phyloP scores from a whole-genome alignment of 768 basidiomycete species.

The Serendipita sp. region DNA sequence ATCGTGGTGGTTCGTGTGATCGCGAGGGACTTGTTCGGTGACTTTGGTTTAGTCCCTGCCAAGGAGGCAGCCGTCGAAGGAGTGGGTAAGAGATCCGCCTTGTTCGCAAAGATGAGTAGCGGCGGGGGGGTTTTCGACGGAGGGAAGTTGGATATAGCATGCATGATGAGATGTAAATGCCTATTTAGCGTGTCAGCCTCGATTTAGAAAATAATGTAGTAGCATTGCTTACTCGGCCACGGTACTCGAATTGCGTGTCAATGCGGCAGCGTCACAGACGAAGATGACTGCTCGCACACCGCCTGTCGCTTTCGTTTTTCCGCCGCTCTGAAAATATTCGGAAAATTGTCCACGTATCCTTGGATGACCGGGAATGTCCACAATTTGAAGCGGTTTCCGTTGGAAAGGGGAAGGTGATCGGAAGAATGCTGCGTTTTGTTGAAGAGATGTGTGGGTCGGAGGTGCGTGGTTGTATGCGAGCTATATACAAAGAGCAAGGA shows the following conservation, averaged over 20 bases:
- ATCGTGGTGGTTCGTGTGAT: conserved; percentile 57
- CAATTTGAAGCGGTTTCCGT: conserved; percentile 31
- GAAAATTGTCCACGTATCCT: conserved; percentile 58
- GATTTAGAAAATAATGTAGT: conserved; percentile 6
- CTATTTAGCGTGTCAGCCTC: conserved; percentile 25
- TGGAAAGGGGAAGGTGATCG: conserved; percentile 26
- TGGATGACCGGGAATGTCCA: conserved; percentile 79
- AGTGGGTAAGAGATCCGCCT: conserved; percentile 49
- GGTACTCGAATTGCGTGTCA: conserved; percentile 56
- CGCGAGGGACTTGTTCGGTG: conserved; percentile 32
- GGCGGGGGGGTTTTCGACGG: conserved; percentile 48
- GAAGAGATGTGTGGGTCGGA: conserved; percentile 63
- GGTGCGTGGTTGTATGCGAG: conserved; percentile 47
- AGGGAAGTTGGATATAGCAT: conserved; percentile 54
- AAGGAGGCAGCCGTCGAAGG: conserved; percentile 23
- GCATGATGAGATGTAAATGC: conserved; percentile 56
- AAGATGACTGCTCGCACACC: conserved; percentile 51
- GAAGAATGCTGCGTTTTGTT: conserved; percentile 44
- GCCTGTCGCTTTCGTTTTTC: background rate
- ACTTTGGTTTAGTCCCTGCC: conserved; percentile 17
- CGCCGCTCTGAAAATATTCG: conserved; percentile 37
- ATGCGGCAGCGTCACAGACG: conserved; percentile 62
- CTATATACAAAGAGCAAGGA: conserved; percentile 24
- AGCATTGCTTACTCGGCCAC: conserved; percentile 59
- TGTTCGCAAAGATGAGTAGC: conserved; percentile 59